phyloP scores from a whole-genome alignment of 1,284 basidiomycete species.

The Calocybe gambosa region DNA sequence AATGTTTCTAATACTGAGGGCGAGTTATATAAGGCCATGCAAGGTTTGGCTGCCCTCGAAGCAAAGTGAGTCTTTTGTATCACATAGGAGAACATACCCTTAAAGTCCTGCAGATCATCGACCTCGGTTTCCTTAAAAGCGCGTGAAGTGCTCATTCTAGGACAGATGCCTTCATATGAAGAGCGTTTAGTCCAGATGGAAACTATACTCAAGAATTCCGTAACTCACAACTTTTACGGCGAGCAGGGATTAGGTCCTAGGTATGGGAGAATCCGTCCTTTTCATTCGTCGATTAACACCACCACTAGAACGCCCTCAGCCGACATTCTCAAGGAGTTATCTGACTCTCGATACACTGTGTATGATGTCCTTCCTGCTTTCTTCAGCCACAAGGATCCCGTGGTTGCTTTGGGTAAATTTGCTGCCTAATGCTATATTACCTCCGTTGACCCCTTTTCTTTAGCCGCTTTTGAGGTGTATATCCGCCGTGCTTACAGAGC shows the following conservation, averaged over 20 bases:
- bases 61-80: conserved; percentile 54
- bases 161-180: conserved; percentile 95
- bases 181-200: conserved; percentile 95
- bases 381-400: conserved; percentile 83
- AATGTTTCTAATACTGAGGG: conserved; percentile 72
- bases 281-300: conserved; percentile 6
- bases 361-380: conserved; percentile 97
- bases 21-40: conserved; percentile 66
- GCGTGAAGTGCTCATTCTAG: conserved; percentile 93
- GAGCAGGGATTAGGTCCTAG: conserved; percentile 68
- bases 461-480: conserved; percentile 95
- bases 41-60: conserved; percentile 80
- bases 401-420: conserved; percentile 72
- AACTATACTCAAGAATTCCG: conserved; percentile 83
- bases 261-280: conserved; percentile 26
- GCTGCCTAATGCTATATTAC: not conserved
- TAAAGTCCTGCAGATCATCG: conserved; percentile 56
- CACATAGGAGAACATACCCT: conserved; percentile 5
- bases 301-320: conserved; percentile 64
- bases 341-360: conserved; percentile 94
- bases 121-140: conserved; percentile 91
- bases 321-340: conserved; percentile 88
- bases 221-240: conserved; percentile 85
- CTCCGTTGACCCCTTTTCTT: not conserved
- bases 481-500: conserved; percentile 94